These are phyloP conservation scores for Oenanthe javanica DNA, from an alignment of 140 eudicot genomes.

Conservation along the genomic window DNA sequence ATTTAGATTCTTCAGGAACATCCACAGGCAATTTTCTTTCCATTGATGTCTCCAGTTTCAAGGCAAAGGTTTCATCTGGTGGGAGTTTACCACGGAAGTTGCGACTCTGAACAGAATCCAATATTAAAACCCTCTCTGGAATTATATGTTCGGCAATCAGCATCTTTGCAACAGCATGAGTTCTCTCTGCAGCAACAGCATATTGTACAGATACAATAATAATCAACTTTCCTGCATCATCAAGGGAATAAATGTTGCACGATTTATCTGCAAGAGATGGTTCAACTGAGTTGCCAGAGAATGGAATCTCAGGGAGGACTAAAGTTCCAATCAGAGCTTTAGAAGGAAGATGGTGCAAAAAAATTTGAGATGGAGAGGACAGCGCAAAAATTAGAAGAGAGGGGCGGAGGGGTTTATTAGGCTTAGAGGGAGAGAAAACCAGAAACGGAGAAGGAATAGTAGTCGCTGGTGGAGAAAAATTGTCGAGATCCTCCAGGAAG, in stretches of 20 bases:
- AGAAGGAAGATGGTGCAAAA: constrained; percentile 60
- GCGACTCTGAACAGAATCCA: constrained; percentile 69
- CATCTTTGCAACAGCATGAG: constrained; percentile 57
- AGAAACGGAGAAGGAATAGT: constrained; percentile 73
- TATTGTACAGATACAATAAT: constrained; percentile 62
- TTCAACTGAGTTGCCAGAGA: constrained; percentile 58
- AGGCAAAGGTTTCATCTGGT: constrained; percentile 65
- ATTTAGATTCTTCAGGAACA: constrained; percentile 21
- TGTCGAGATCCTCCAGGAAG: constrained; percentile 81
- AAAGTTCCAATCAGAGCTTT: constrained; percentile 73
- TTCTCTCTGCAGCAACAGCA: constrained; percentile 59
- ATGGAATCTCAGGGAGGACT: constrained; percentile 69
- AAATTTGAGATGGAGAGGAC: constrained; percentile 65
- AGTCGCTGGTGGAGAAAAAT: constrained; percentile 75
- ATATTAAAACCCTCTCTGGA: constrained; percentile 63
- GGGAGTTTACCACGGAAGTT: constrained; percentile 85
- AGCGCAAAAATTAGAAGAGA: constrained; percentile 73
- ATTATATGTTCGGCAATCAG: constrained; percentile 56
- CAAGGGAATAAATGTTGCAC: constrained; percentile 68
- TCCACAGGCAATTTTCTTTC: constrained; percentile 31
- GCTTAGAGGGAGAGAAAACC: constrained; percentile 40
- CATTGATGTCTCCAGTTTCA: constrained; percentile 66
- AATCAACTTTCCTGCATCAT: constrained; percentile 30
- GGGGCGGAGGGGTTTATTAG: constrained; percentile 43
- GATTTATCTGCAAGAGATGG: constrained; percentile 73